A percentile compares a stretch with the other conserved stretches of the same genome.
Conservation (phyloP, 805 yeast species). For the Pichia exigua region DNA sequence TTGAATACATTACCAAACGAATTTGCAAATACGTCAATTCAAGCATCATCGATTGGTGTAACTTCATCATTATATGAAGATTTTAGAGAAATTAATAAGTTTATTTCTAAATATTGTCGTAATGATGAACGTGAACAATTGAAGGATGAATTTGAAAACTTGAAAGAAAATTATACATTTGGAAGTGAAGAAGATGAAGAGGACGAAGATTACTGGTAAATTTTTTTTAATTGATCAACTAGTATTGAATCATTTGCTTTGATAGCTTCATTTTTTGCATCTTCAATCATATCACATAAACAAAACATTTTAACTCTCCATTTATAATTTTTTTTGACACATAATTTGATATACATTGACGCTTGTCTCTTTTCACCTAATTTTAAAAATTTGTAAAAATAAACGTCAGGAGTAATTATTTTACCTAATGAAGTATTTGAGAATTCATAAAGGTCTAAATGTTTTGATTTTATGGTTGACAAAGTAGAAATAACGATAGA, state of each 20-base stretch:
- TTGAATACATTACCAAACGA: constrained; percentile 29
- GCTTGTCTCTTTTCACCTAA: constrained; percentile 55
- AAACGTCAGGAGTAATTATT: constrained; percentile 67
- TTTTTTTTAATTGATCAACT: neutral
- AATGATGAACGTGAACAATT: constrained; percentile 49
- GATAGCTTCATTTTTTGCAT: constrained; percentile 8
- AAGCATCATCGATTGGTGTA: neutral
- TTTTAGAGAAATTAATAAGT: constrained; percentile 19
- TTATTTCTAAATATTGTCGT: constrained; percentile 22
- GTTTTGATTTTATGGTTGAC: constrained; percentile 46
- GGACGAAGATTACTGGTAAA: neutral
- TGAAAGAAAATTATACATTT: constrained; percentile 8
- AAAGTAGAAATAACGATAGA: constrained; percentile 42
- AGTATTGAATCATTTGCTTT: neutral
- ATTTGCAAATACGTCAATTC: constrained; percentile 9
- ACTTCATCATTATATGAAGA: constrained; percentile 14
- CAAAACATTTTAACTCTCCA: constrained; percentile 3
- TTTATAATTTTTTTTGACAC: constrained; percentile 36
- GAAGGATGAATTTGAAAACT: constrained; percentile 24
- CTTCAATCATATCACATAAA: constrained; percentile 8
- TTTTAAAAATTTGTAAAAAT: constrained; percentile 46
- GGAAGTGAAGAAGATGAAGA: constrained; percentile 12
- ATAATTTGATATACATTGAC: constrained; percentile 47
- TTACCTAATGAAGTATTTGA: constrained; percentile 40
- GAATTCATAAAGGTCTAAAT: constrained; percentile 45